Base-by-base conservation (phyloP, 495 filamentous ascomycete species). In the Mytilinidion resinicola region DNA sequence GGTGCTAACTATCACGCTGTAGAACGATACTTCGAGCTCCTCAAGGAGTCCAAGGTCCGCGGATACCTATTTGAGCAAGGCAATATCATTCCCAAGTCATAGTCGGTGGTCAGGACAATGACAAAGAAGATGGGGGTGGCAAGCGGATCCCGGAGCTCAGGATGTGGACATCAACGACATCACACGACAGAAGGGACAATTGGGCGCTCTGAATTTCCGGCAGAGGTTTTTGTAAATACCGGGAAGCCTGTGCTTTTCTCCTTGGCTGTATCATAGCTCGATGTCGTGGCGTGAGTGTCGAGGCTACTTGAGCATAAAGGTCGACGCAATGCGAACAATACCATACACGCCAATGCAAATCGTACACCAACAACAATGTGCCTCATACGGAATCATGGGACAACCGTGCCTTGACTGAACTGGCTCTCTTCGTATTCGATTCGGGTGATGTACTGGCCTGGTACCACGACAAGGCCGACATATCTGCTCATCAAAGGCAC, bases 11-110 rank as follows among this genome's bases (percentile, higher is more conserved):
- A 30, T 30, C 3, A 9, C 30, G 37, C 17, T 25, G 35, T 55
- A 98, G 93, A 96, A 70, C 86, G 89, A 68, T 98, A 98, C 76
- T 84, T 98, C 63, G 87, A 95, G 71, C 76, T 96, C 55, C 77
- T 98, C 70, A 85, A 85, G 73, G 85, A 91, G 57, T 77, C 86
- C 67, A 88, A 89, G 76, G 78, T 96, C 66, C 85, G 82, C 76
- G 93, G 93, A 64, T 96, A 95, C 71, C 70, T 92, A 46, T 93
- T 91, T 65, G 79, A 92, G 76, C 91, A 96, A 80, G 88, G 93
- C 76, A 95, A 96, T 75, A 89, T 88, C 71, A 76, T 87, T 54
- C 61, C 80, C 34, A 80, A 85, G 70, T 47, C 47, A 20, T 43
- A 62, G 15, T 35, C 1, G 46, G 14, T 25, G 46, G 46, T 10